Evolutionary conservation across 1,139 yeast species (phyloP), one percentile per base, ranked within the genome.

Genomic region (Pneumocystis canis): DNA sequence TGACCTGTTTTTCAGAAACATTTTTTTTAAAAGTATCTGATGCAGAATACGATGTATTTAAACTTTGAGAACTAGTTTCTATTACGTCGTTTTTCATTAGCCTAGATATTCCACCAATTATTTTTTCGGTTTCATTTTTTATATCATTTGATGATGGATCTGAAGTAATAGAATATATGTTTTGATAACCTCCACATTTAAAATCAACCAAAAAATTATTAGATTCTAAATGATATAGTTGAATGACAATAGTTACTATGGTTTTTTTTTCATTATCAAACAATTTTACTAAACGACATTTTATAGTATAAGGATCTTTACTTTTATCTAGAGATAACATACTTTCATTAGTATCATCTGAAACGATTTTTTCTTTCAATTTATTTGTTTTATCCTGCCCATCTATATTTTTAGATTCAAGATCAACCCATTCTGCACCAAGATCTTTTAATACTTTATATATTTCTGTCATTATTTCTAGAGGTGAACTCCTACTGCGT

Each of bases 401-500:
- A 16, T 60, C 57, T 18, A 58, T 58, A 18, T 60, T 60, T 32
- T 56, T 58, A 14, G 61, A 58, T 25, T 35, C 41, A 28, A 30
- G 14, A 40, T 61, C 63, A 16, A 95, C 89, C 98, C 98, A 92
- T 73, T 92, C 97, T 0, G 98, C 97, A 2, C 97, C 97, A 63
- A 94, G 78, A 70, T 88, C 89, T 75, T 87, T 87, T 70, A 92
- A 79, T 0, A 98, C 98, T 59, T 97, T 80, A 74, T 94, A 92
- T 57, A 92, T 90, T 72, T 94, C 99, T 35, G 97, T 97, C 98
- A 92, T 92, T 7, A 92, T 98, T 73, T 92, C 99, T 68, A 92
- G 78, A 47, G 99, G 98, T 72, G 92, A 92, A 0, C 97, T 89
- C 70, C 97, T 81, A 9, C 97, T 89, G 71, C 99, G 80, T 66